phyloP scores from a whole-genome alignment of 2,329 filamentous ascomycete genomes.

The Dendryphion nanum region DNA sequence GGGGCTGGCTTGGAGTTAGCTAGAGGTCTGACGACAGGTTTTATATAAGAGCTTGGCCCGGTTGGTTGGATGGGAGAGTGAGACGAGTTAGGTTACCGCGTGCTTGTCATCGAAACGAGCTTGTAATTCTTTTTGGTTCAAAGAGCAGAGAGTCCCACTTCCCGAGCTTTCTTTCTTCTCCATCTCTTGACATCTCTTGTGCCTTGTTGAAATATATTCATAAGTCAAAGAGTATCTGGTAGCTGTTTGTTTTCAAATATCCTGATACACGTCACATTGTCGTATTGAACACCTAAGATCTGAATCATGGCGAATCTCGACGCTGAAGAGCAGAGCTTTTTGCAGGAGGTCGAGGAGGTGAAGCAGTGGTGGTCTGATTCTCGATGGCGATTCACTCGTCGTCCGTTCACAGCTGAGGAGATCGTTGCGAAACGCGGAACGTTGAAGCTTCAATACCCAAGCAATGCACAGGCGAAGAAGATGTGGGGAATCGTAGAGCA shows the following conservation, averaged over 20 bases:
- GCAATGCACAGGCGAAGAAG: slow-evolving; percentile 89
- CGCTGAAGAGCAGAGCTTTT: slow-evolving; percentile 71
- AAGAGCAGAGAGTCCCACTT: neutral
- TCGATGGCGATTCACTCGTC: slow-evolving; percentile 88
- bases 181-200: neutral
- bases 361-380: slow-evolving; percentile 93
- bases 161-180: neutral
- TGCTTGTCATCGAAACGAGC: neutral
- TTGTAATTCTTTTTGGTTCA: neutral
- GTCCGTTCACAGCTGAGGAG: slow-evolving; percentile 92
- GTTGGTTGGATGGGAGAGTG: neutral
- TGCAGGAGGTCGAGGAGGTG: slow-evolving; percentile 80
- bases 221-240: neutral
- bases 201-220: no score
- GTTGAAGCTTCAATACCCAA: slow-evolving; percentile 86
- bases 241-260: neutral
- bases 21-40: no score
- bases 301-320: slow-evolving; percentile 44
- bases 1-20: slow-evolving; percentile 3
- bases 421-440: slow-evolving; percentile 95
- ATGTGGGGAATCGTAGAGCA: slow-evolving; percentile 86
- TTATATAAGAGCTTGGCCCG: slow-evolving; percentile 34
- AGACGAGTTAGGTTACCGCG: neutral
- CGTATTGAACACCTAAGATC: neutral
- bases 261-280: neutral